Base-by-base conservation (phyloP, 768 basidiomycete species). In the Lanmaoa rubissima region DNA sequence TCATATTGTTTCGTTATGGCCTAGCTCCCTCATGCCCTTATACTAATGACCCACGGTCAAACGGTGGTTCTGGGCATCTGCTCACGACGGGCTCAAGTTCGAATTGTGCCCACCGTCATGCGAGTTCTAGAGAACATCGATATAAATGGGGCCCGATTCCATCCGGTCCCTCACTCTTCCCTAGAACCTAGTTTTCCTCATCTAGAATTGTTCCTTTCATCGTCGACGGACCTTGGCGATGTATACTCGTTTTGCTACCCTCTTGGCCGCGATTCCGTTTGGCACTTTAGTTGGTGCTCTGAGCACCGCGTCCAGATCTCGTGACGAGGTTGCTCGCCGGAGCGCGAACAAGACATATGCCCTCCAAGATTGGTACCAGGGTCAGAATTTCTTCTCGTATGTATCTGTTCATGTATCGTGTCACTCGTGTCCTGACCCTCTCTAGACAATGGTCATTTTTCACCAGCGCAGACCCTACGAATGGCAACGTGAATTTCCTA, bases 401-500 rank as follows among this genome's bases (percentile, higher is more conserved):
- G 73, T 77, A 26, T 45, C 47, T 16, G 14, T 28, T 5, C 24
- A 46, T 5, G 19, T 39, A 17, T 12, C 9, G n/a, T n/a, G 17
- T 42, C 50, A 47, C 48, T 17, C 36, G 28, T 13, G 12, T 28
- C n/a, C 57, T 32, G 53, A 55, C 44, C 39, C 50, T 42, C 28
- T 57, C 38, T 59, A 90, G 87, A 46, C 65, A 78, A 16, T 91
- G 85, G 85, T 72, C 81, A 31, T 92, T 86, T 73, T 88, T 79
- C 69, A 74, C 74, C 16, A 73, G 59, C 5, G 2, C 67, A 8
- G 90, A 92, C 69, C 90, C 90, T 2, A 92, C 90, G 1, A 71
- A 82, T 59, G 90, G 90, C 13, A 73, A 72, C 35, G 91, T 93
- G 53, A 79, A 82, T 54, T 92, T 82, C 66, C 72, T 84, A 58